These are phyloP conservation scores for Penicillium cataractarum DNA, from an alignment of 495 filamentous ascomycete genomes.

Conservation along the genomic window DNA sequence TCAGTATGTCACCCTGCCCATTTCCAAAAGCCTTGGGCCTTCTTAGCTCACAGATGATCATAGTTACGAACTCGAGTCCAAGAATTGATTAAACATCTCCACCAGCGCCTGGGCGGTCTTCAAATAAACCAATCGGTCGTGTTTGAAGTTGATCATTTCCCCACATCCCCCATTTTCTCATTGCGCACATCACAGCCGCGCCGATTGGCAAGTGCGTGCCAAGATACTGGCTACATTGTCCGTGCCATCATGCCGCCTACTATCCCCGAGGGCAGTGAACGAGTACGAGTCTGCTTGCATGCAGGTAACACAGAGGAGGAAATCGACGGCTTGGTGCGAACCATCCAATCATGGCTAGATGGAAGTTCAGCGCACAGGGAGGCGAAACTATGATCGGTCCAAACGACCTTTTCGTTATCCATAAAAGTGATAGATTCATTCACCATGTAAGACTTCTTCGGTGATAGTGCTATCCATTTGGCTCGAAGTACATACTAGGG, in stretches of 20 bases:
- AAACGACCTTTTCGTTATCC: background rate
- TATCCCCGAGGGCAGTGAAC: slow-evolving; percentile 49
- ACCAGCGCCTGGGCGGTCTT: slow-evolving; percentile 34
- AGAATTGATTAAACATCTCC: slow-evolving; percentile 42
- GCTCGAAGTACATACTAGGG: too few species aligned
- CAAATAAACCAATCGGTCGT: slow-evolving; percentile 31
- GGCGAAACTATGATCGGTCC: slow-evolving; percentile 21
- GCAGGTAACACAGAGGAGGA: slow-evolving; percentile 51
- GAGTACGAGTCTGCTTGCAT: slow-evolving; percentile 56
- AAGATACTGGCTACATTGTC: slow-evolving; percentile 38
- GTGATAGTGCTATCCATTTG: too few species aligned
- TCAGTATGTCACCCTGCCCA: slow-evolving; percentile 29
- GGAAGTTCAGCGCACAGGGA: slow-evolving; percentile 19
- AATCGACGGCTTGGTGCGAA: slow-evolving; percentile 46
- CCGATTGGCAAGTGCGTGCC: slow-evolving; percentile 38
- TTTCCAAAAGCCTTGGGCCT: too few species aligned
- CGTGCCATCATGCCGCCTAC: slow-evolving; percentile 55
- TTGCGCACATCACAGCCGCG: slow-evolving; percentile 44
- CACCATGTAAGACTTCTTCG: background rate
- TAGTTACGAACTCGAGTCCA: slow-evolving; percentile 46
- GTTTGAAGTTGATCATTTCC: slow-evolving; percentile 44
- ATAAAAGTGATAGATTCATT: background rate
- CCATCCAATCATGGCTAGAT: slow-evolving; percentile 46
- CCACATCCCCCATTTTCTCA: slow-evolving; percentile 49
- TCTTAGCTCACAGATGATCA: background rate